Percentiles rank a stretch among this genome's conserved stretches.
phyloP scores from a whole-genome alignment of 495 filamentous ascomycete genomes.

The Pyronema domesticum region DNA sequence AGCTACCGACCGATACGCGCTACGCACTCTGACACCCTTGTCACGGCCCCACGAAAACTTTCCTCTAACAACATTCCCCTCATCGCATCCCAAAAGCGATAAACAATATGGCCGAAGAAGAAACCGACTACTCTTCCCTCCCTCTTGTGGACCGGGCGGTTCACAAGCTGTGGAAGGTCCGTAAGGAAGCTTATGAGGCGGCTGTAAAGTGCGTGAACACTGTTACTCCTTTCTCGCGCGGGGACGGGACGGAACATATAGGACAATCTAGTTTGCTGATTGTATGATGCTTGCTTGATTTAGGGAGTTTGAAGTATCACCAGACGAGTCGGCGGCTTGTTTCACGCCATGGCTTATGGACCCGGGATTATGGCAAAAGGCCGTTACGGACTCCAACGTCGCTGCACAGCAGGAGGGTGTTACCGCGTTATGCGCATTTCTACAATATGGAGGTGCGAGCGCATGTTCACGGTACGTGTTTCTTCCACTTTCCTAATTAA shows the following conservation, averaged over 20 bases:
- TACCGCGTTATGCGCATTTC: conserved; percentile 65
- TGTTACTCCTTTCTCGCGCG: background rate
- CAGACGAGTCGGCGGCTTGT: conserved; percentile 70
- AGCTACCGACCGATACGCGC: background rate
- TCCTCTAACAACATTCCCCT: background rate
- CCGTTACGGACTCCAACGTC: conserved; percentile 89
- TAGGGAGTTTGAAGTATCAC: conserved; percentile 53
- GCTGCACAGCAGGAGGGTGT: conserved; percentile 92
- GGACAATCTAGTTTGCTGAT: background rate
- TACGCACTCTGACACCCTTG: background rate
- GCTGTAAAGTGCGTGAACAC: conserved; percentile 30
- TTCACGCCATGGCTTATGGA: conserved; percentile 79
- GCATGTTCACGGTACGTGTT: conserved; percentile 47
- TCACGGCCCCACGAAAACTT: conserved; percentile 1
- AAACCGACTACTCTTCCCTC: conserved; percentile 24
- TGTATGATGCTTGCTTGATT: background rate
- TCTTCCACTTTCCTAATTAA: background rate
- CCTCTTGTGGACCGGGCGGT: conserved; percentile 22
- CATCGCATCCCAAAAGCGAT: background rate
- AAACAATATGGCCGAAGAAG: conserved; percentile 22
- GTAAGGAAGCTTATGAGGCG: conserved; percentile 89
- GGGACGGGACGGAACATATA: background rate
- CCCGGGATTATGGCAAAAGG: conserved; percentile 72
- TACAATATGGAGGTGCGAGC: conserved; percentile 69
- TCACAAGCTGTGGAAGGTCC: conserved; percentile 83